These are phyloP conservation scores for Candida easanensis DNA, from an alignment of 805 yeast genomes.

Conservation along the genomic window DNA sequence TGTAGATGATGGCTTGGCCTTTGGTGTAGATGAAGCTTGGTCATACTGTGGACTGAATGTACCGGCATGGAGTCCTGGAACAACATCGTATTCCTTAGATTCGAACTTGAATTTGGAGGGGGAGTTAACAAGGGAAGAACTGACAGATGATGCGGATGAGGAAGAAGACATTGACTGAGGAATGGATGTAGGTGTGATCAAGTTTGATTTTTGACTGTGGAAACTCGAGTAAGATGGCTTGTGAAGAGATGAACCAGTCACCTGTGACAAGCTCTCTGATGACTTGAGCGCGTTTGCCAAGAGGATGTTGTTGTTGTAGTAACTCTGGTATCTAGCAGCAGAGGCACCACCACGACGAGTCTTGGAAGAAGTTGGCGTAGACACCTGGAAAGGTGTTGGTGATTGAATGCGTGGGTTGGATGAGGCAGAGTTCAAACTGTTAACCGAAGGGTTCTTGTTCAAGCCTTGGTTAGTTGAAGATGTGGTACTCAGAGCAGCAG, in stretches of 20 bases:
- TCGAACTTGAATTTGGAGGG: slow-evolving; percentile 34
- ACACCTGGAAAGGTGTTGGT: slow-evolving; percentile 10
- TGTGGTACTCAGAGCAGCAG: slow-evolving; percentile 12
- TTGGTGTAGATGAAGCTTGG: slow-evolving; percentile 4
- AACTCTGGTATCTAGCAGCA: slow-evolving; percentile 49
- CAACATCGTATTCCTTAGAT: slow-evolving; percentile 37
- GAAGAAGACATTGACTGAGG: slow-evolving; percentile 17
- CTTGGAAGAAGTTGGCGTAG: slow-evolving; percentile 31
- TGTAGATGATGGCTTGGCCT: not conserved
- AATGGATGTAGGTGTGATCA: slow-evolving; percentile 12
- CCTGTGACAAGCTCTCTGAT: slow-evolving; percentile 30
- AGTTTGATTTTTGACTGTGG: slow-evolving; percentile 17
- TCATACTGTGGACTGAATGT: not conserved
- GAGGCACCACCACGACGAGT: slow-evolving; percentile 34
- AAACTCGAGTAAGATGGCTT: slow-evolving; percentile 23
- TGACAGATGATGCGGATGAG: slow-evolving; percentile 16
- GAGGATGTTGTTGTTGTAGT: slow-evolving; percentile 43
- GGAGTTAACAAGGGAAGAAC: slow-evolving; percentile 16
- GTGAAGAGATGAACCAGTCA: slow-evolving; percentile 9
- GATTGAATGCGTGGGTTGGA: slow-evolving; percentile 8
- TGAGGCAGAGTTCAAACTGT: slow-evolving; percentile 17
- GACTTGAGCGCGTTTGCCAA: slow-evolving; percentile 45
- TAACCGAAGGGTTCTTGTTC: slow-evolving; percentile 22
- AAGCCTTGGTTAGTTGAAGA: slow-evolving; percentile 15
- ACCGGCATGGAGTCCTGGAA: slow-evolving; percentile 13